Percentiles rank a stretch among this genome's conserved stretches.
Conservation (phyloP, 2,329 filamentous ascomycete genomes). For the Bipolaris bicolor region DNA sequence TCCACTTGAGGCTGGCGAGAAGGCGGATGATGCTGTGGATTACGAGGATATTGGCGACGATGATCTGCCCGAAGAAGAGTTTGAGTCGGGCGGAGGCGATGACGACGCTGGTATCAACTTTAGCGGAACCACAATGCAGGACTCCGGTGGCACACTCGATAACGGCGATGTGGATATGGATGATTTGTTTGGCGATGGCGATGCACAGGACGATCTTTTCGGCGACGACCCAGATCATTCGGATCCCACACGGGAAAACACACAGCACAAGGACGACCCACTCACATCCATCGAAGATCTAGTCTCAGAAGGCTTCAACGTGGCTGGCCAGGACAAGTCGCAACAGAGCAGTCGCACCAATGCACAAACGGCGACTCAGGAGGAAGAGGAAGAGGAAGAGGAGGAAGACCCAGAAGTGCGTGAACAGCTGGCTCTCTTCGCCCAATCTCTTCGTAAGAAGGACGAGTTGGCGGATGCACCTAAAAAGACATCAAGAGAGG, state of each 20-base stretch:
- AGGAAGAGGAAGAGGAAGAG: conserved; percentile 35
- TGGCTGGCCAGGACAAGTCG: conserved; percentile 22
- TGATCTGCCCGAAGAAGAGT: conserved; percentile 78
- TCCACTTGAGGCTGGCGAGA: conserved; percentile 65
- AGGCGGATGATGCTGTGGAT: conserved; percentile 91
- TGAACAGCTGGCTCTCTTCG: conserved; percentile 46
- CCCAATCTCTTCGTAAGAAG: conserved; percentile 36
- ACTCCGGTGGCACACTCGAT: conserved; percentile 27
- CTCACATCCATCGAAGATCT: conserved; percentile 39
- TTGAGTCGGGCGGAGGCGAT: conserved; percentile 27
- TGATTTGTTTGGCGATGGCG: conserved; percentile 70
- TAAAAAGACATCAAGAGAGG: conserved; percentile 74
- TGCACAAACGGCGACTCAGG: conserved; percentile 24
- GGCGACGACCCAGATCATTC: conserved; percentile 29
- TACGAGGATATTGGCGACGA: conserved; percentile 92
- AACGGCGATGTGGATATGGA: conserved; percentile 61
- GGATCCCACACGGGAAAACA: conserved; percentile 31
- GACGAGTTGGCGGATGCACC: conserved; percentile 65
- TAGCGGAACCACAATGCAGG: conserved; percentile 43
- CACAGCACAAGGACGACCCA: conserved; percentile 49
- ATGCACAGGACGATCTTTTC: conserved; percentile 47
- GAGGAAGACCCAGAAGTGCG: conserved; percentile 43
- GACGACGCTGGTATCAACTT: conserved; percentile 29
- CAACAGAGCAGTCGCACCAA: conserved; percentile 26
- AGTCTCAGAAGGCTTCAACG: conserved; percentile 10